Evolutionary conservation across 371 early-diverging fungal genomes (phyloP), one percentile per base, ranked within the genome.

Genomic region (Mortierella sp.): DNA sequence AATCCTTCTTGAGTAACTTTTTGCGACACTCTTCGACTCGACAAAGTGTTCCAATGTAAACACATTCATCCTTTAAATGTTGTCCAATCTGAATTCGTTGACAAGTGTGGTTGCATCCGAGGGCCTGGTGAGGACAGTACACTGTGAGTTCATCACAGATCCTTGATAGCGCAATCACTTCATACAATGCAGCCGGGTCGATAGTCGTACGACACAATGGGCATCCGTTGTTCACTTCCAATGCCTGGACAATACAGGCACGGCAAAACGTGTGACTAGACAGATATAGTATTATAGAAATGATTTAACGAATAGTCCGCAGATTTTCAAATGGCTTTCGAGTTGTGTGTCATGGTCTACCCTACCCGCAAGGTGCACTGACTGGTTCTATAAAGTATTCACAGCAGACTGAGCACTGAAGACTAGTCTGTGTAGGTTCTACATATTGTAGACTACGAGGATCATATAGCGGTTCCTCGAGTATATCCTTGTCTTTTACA

Each of bases 131-230:
- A 2, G 90, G 88, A 75, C 94, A 94, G 26, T 86, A 85, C 0
- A 90, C 89, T 2, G 65, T n/a, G 0, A 93, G 85, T 63, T 94
- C 94, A 66, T 94, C 91, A 28, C 93, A 92, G 85, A 94, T 90
- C 72, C 91, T 90, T 30, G 72, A 62, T 39, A 94, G 85, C 14
- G 93, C 91, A 65, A 88, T 92, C 30, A 87, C 90, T 40, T 91
- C 91, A 16, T 91, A 89, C 18, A 86, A 72, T 20, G 91, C 64
- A 3, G 88, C 77, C 8, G 79, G 64, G 3, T 85, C 75, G 18
- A 93, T 75, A 0, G 83, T 66, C 0, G 89, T 81, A 8, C 94
- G 87, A 60, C 93, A 93, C 18, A 93, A 86, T 0, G 94, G 94
- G 62, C 94, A 94, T n/a, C 87, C 71, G 0, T 83, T 70, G 11